Base-by-base conservation (phyloP, 768 basidiomycete genomes). In the Butyriboletus loyo region DNA sequence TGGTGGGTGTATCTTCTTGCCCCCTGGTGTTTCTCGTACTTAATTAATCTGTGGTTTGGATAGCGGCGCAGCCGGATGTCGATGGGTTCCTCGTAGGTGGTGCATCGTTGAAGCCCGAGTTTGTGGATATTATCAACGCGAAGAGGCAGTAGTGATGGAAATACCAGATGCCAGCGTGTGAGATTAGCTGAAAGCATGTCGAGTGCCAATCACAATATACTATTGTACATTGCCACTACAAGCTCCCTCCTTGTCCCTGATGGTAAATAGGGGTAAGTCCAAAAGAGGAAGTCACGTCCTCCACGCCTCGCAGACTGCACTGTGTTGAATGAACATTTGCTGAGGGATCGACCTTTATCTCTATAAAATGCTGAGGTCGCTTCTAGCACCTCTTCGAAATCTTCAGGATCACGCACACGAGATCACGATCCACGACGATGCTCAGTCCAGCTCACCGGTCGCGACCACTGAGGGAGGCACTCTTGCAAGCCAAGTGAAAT, bases 81-180 rank as follows among this genome's bases (percentile, higher is more conserved):
- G 96, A 98, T 69, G 96, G 96, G 9, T 98, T 98, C 87, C 85
- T 98, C 59, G 96, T 98, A 35, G 96, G 95, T 24, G 95, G 96
- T 24, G 96, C 96, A 31, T 98, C 95, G 15, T 81, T 99, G 73
- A 99, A 98, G 76, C 94, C 95, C 36, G 95, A 98, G 73, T 97
- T 98, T 63, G 84, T 89, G 42, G 77, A 95, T 54, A 96, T 97
- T 66, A 84, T 95, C 79, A 95, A 94, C 63, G 77, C 79, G 34
- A 85, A 71, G 60, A 74, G 64, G 58, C 19, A 58, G 31, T 69
- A 58, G 31, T 69, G 54, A 53, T 30, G 14, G 49, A 46, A 32
- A 42, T 35, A 43, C 25, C 11, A 35, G 37, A 37, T 35, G 15
- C 11, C n/a, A 3, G 31, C 13, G 5, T 9, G 36, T n/a, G 24